Conservation (phyloP, 2,329 filamentous ascomycete species). For the Epichloe festucae region DNA sequence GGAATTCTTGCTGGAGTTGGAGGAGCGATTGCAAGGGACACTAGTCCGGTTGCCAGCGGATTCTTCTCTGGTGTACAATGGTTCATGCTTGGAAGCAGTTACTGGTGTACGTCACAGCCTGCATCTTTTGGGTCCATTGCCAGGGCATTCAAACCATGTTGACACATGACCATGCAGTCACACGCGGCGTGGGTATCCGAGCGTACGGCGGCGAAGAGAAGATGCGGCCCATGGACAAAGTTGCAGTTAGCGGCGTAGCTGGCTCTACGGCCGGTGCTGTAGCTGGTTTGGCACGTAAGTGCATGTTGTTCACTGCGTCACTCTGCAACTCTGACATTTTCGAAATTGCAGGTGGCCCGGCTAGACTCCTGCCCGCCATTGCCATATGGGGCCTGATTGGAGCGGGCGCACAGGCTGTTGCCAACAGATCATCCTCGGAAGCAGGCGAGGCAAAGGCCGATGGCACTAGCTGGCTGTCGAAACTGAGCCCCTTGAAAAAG, state of each 20-base stretch:
- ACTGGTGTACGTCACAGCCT: conserved; percentile 46
- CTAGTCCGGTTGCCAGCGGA: conserved; percentile 57
- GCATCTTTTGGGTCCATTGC: too few relatives aligned
- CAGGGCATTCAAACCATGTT: neutral
- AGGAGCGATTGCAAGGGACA: conserved; percentile 57
- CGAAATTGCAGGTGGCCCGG: conserved; percentile 31
- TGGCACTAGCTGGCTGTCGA: conserved; percentile 34
- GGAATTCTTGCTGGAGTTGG: conserved; percentile 55
- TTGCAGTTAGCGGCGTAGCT: conserved; percentile 55
- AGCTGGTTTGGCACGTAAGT: conserved; percentile 42
- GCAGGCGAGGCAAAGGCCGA: conserved; percentile 24
- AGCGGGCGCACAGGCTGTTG: conserved; percentile 25
- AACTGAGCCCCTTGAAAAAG: conserved; percentile 58
- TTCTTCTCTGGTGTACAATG: conserved; percentile 65
- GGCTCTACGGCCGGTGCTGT: conserved; percentile 55
- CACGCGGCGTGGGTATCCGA: conserved; percentile 33
- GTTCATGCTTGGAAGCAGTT: conserved; percentile 64
- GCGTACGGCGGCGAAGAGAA: conserved; percentile 37
- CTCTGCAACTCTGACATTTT: neutral
- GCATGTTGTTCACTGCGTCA: neutral
- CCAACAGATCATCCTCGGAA: conserved; percentile 18
- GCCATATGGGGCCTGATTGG: conserved; percentile 33
- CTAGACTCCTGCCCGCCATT: conserved; percentile 38
- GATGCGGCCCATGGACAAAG: conserved; percentile 44
- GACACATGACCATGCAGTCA: conserved; percentile 24